These are phyloP conservation scores for Diaporthe caulivora DNA, from an alignment of 2,329 filamentous ascomycete genomes.

Conservation along the genomic window DNA sequence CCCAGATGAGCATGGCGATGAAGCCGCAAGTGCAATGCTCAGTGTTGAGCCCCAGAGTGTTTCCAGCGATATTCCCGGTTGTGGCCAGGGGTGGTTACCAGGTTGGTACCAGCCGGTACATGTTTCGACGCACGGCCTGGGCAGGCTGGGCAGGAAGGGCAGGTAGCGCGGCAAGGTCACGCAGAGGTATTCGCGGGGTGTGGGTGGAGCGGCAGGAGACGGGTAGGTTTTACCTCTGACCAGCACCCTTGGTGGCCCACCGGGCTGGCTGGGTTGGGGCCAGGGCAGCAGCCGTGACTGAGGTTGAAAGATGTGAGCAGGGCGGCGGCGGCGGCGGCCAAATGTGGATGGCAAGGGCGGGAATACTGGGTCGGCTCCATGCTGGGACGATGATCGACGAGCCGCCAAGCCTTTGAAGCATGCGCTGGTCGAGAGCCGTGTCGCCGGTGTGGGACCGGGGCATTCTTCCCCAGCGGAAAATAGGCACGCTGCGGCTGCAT, in stretches of 20 bases:
- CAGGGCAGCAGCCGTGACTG: slow-evolving; percentile 23
- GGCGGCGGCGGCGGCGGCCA: slow-evolving; percentile 25
- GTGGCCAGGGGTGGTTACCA: slow-evolving; percentile 18
- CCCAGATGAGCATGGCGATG: slow-evolving; percentile 34
- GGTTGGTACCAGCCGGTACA: background rate
- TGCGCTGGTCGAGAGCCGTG: slow-evolving; percentile 8
- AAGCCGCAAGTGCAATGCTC: slow-evolving; percentile 30
- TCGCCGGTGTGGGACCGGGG: slow-evolving; percentile 15
- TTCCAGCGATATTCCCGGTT: slow-evolving; percentile 29
- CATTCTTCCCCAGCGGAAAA: slow-evolving; percentile 8
- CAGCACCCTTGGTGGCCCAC: slow-evolving; percentile 22
- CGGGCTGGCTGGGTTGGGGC: background rate
- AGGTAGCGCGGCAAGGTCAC: slow-evolving; percentile 15
- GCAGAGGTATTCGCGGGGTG: slow-evolving; percentile 20
- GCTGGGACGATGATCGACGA: slow-evolving; percentile 30
- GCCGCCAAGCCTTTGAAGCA: slow-evolving; percentile 17
- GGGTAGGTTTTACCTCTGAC: slow-evolving; percentile 28
- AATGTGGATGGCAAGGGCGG: slow-evolving; percentile 7
- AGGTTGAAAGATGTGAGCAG: background rate
- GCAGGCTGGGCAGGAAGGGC: background rate
- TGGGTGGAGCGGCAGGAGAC: slow-evolving; percentile 11
- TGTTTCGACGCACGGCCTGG: slow-evolving; percentile 28
- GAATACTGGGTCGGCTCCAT: slow-evolving; percentile 22
- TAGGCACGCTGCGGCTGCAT: slow-evolving; percentile 24
- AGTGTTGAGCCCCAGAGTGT: slow-evolving; percentile 10